Conservation (phyloP, 305 asterid genomes). For the Plantago rigida region DNA sequence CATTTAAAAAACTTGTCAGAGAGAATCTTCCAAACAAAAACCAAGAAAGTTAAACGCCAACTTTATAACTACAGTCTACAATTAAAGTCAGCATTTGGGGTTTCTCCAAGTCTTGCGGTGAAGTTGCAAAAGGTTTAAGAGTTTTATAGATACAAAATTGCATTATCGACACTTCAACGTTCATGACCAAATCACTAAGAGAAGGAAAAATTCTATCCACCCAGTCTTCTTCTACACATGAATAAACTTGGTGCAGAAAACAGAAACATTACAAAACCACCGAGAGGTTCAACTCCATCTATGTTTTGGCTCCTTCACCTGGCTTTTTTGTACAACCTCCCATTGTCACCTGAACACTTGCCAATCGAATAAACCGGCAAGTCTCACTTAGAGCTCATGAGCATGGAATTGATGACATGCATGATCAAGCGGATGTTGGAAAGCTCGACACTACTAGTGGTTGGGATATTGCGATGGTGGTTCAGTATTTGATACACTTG, state of each 20-base stretch:
- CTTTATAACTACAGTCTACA: too few species aligned
- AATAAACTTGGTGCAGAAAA: too few species aligned
- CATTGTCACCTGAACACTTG: not conserved
- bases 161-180: not conserved
- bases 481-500: conserved; percentile 74
- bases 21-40: too few species aligned
- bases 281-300: too few species aligned
- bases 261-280: not conserved
- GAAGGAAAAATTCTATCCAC: not conserved
- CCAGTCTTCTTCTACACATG: too few species aligned
- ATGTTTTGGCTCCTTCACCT: not conserved
- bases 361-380: not conserved
- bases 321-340: conserved; percentile 21
- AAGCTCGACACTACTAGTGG: conserved; percentile 40
- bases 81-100: too few species aligned
- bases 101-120: too few species aligned
- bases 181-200: not conserved
- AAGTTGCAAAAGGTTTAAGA: too few species aligned
- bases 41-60: too few species aligned
- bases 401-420: conserved; percentile 83
- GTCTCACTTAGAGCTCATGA: conserved; percentile 55
- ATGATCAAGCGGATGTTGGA: conserved; percentile 63
- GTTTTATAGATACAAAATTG: not conserved
- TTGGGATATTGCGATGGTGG: conserved; percentile 65
- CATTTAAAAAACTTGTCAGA: too few species aligned